phyloP scores from a whole-genome alignment of 345 rosid species.

The Eutrema yunnanense region DNA sequence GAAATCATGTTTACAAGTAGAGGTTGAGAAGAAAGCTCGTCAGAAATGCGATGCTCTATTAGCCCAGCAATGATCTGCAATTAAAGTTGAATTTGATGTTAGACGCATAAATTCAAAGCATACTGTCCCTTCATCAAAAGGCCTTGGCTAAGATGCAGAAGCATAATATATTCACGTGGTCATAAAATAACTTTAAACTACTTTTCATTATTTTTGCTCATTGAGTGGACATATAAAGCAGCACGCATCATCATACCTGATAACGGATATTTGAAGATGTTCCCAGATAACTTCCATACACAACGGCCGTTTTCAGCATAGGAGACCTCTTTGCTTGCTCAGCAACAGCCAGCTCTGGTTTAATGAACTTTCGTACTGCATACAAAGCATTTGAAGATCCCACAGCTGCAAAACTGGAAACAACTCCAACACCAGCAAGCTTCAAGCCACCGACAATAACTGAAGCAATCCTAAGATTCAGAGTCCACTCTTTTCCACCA shows the following conservation, averaged over 20 bases:
- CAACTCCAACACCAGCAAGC: slow-evolving; percentile 77
- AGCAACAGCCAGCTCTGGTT: slow-evolving; percentile 42
- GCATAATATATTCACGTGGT: background rate
- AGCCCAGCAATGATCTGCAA: slow-evolving; percentile 90
- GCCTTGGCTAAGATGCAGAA: slow-evolving; percentile 5
- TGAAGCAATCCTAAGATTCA: slow-evolving; percentile 72
- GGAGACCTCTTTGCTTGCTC: slow-evolving; percentile 71
- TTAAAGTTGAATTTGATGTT: background rate
- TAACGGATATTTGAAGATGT: slow-evolving; percentile 86
- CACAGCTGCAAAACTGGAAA: slow-evolving; percentile 81
- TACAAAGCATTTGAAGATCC: slow-evolving; percentile 67
- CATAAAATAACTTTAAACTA: background rate
- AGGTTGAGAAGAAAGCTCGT: slow-evolving; percentile 65
- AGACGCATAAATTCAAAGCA: slow-evolving; percentile 5
- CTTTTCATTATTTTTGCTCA: background rate
- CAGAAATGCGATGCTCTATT: slow-evolving; percentile 81
- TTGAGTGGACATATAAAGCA: background rate
- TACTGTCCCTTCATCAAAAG: background rate
- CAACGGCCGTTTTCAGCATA: slow-evolving; percentile 66
- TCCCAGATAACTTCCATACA: slow-evolving; percentile 77
- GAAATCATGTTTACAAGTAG: slow-evolving; percentile 81
- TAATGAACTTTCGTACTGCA: slow-evolving; percentile 45
- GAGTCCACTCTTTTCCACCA: slow-evolving; percentile 75
- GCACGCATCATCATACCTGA: slow-evolving; percentile 48
- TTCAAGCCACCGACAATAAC: slow-evolving; percentile 81